These are phyloP conservation scores for Phytophthora agathidicida DNA, from an alignment of 352 stramenopile genomes.

Conservation along the genomic window DNA sequence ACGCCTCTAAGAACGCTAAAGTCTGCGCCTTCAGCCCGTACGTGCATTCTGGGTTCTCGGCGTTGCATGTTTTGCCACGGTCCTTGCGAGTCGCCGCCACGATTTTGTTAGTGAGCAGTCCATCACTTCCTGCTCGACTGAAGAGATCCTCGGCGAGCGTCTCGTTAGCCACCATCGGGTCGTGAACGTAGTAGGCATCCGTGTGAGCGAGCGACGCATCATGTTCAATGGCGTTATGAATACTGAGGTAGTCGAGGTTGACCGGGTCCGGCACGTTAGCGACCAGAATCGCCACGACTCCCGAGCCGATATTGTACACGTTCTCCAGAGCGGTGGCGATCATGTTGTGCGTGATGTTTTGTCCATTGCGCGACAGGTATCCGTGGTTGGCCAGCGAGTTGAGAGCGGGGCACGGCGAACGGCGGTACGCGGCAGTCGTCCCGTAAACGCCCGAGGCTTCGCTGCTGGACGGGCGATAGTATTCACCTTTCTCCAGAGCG, in stretches of 20 bases:
- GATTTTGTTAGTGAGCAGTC: slow-evolving; percentile 30
- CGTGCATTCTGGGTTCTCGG: slow-evolving; percentile 33
- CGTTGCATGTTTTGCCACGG: slow-evolving; percentile 31
- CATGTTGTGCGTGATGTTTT: slow-evolving; percentile 36
- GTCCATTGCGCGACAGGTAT: slow-evolving; percentile 45
- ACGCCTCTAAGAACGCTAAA: slow-evolving; percentile 30
- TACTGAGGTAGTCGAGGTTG: slow-evolving; percentile 45
- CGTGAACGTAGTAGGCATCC: slow-evolving; percentile 37
- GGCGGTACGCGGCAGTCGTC: slow-evolving; percentile 28
- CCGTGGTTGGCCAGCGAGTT: slow-evolving; percentile 62
- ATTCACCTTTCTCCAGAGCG: slow-evolving; percentile 29
- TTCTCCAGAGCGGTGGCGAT: slow-evolving; percentile 30
- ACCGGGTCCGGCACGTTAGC: slow-evolving; percentile 27
- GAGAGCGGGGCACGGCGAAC: slow-evolving; percentile 50
- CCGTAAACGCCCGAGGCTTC: slow-evolving; percentile 31
- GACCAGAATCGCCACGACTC: slow-evolving; percentile 29
- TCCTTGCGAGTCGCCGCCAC: slow-evolving; percentile 27
- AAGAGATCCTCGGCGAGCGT: slow-evolving; percentile 37
- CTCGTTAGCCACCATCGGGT: slow-evolving; percentile 36
- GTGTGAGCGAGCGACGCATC: slow-evolving; percentile 53
- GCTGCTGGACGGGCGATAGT: slow-evolving; percentile 27
- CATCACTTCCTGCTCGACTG: slow-evolving; percentile 20
- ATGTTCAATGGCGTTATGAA: slow-evolving; percentile 53
- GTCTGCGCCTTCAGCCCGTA: slow-evolving; percentile 28
- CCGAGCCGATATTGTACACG: slow-evolving; percentile 41